Percentiles rank a stretch among this genome's conserved stretches.
Evolutionary conservation across 106 monocot genomes (phyloP).

Genomic region (Chionographis japonica): DNA sequence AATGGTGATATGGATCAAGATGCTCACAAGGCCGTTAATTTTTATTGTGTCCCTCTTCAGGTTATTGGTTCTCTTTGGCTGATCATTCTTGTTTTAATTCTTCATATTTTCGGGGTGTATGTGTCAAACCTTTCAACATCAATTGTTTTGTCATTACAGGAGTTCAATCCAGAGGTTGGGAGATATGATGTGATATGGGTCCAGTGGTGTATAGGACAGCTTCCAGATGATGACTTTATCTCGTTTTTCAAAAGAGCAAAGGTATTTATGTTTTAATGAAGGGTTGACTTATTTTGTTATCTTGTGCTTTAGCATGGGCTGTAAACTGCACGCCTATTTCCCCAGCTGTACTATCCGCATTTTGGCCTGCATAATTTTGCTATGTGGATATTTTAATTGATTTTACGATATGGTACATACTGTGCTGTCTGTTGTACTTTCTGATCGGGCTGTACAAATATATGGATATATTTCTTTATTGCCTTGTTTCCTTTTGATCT

Average conservation of each 20-base stretch:
- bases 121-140: neutral
- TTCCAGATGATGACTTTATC: constrained; percentile 91
- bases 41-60: constrained; percentile 89
- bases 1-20: constrained; percentile 27
- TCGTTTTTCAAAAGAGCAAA: constrained; percentile 92
- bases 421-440: no score
- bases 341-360: no score
- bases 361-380: no score
- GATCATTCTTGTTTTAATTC: neutral
- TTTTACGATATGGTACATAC: no score
- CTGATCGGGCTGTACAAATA: no score
- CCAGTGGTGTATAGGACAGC: constrained; percentile 97
- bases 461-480: no score
- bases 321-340: no score
- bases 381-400: no score
- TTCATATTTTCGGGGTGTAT: neutral
- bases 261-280: constrained; percentile 22
- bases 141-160: constrained; percentile 29
- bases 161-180: constrained; percentile 79
- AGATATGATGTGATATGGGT: constrained; percentile 99
- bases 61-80: constrained; percentile 23
- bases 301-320: no score
- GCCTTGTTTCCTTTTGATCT: no score
- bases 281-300: no score
- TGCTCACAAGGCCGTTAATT: constrained; percentile 70